A percentile compares a stretch with the other conserved stretches of the same genome.
These are phyloP conservation scores for Nakataea oryzae DNA, from an alignment of 2,329 filamentous ascomycete species.

Conservation along the genomic window DNA sequence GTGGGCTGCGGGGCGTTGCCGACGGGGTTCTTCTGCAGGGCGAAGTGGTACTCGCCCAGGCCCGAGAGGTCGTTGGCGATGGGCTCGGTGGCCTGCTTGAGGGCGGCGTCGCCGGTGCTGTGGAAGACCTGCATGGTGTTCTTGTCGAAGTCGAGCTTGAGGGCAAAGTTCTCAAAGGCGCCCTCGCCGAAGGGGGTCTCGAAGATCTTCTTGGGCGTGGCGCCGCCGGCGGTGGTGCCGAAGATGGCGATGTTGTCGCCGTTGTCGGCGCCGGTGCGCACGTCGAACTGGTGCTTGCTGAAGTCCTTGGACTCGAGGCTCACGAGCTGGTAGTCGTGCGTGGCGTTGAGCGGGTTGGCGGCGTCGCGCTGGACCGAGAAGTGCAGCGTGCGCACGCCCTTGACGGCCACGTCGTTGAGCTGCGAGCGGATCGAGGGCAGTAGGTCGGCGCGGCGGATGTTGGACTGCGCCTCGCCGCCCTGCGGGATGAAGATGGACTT, in stretches of 20 bases:
- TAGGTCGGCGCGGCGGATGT: constrained; percentile 1
- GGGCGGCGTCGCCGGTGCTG: not conserved
- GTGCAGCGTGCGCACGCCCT: constrained; percentile 2
- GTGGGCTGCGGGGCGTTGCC: not conserved
- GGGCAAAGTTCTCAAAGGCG: constrained; percentile 2
- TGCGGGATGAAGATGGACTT: constrained; percentile 1
- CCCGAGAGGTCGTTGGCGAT: constrained; percentile 1
- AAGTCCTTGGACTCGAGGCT: constrained; percentile 3
- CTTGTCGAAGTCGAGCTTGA: constrained; percentile 2
- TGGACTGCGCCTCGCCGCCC: not conserved
- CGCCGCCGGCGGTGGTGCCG: not conserved
- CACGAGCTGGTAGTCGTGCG: constrained; percentile 2
- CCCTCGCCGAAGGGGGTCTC: not conserved
- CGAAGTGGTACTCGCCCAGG: constrained; percentile 1
- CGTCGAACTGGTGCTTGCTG: not conserved
- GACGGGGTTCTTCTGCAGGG: constrained; percentile 2
- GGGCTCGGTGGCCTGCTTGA: not conserved
- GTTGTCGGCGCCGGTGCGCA: constrained; percentile 3
- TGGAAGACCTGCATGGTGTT: constrained; percentile 4
- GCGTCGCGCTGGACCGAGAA: constrained; percentile 3
- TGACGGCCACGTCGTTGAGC: constrained; percentile 2
- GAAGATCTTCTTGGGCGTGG: not conserved
- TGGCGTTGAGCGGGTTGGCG: not conserved
- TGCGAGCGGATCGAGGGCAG: constrained; percentile 1
- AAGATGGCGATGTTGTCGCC: not conserved